Evolutionary conservation across 805 yeast genomes (phyloP), one percentile per base, ranked within the genome.

Genomic region (Kluyveromyces dobzhanskii): DNA sequence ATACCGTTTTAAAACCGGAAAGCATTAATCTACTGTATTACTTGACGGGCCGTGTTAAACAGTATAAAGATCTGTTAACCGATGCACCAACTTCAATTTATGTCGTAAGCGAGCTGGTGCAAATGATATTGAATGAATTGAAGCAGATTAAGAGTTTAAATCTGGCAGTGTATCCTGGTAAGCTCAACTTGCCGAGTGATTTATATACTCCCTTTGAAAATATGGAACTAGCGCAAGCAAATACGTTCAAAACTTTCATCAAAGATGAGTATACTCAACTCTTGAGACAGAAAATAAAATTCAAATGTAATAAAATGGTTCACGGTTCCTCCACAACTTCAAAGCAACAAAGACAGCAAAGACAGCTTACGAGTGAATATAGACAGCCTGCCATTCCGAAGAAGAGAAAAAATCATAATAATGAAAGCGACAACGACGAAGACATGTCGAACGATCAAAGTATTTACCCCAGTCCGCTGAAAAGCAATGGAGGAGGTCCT

Each of bases 121-220:
- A 84, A 55, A 59, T 82, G 41, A 62, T 76, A 4, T 66, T 86
- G 33, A 72, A 78, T 39, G 76, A 73, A 40, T 61, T 76, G 17
- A 73, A 79, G 31, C 78, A 73, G 17, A 51, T 61, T 17, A 77
- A 71, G 49, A 69, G 67, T 32, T 85, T 95, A 94, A 71, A 72
- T 17, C 65, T 83, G 40, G 73, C 79, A 17, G 77, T 87, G 0
- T 87, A 88, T 77, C 94, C 95, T 0, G 94, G 90, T 1, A 82
- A 80, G 49, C 57, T 82, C 13, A 73, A 75, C 14, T 57, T 86
- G 14, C 80, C 90, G 0, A 60, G 69, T n/a, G 95, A 86, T 52
- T 54, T 84, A 7, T 85, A 71, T 58, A 62, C 67, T n/a, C 75
- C 83, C 1, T 75, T 81, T 67, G 64, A 66, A 7, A 65, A 73